Percentiles rank a stretch among this genome's conserved stretches.
phyloP scores from a whole-genome alignment of 2,329 filamentous ascomycete species.

The Fusarium subglutinans region DNA sequence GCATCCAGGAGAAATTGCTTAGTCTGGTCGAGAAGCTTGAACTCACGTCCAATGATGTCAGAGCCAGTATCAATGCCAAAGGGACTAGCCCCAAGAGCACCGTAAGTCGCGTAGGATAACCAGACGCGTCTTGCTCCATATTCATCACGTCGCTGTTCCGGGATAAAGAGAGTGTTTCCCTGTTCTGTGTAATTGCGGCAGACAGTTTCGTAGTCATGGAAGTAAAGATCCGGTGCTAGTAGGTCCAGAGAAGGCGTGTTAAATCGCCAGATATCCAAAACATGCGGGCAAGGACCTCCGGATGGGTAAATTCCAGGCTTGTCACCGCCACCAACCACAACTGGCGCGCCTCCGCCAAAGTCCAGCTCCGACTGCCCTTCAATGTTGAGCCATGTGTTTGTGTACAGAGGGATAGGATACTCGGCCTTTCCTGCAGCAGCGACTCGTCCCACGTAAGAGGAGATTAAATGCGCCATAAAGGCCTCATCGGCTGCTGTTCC shows the following conservation, averaged over 20 bases:
- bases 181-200: constrained; percentile 56
- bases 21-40: constrained; percentile 45
- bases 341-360: constrained; percentile 42
- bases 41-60: constrained; percentile 44
- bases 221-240: constrained; percentile 58
- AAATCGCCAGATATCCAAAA: constrained; percentile 52
- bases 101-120: constrained; percentile 53
- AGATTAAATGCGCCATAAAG: constrained; percentile 51
- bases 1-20: constrained; percentile 43
- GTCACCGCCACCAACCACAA: constrained; percentile 49
- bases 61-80: constrained; percentile 53
- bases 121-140: constrained; percentile 54
- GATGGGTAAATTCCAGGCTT: constrained; percentile 50
- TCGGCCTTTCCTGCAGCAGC: constrained; percentile 48
- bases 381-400: constrained; percentile 51
- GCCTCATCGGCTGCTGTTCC: constrained; percentile 45
- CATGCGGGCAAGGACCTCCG: constrained; percentile 47
- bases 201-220: constrained; percentile 56
- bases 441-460: constrained; percentile 47
- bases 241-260: constrained; percentile 56
- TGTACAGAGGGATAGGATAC: constrained; percentile 47
- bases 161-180: constrained; percentile 59
- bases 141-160: constrained; percentile 61
- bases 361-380: constrained; percentile 46
- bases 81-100: constrained; percentile 50